Conservation (phyloP, 2,329 filamentous ascomycete genomes). For the Xylariales sp. region DNA sequence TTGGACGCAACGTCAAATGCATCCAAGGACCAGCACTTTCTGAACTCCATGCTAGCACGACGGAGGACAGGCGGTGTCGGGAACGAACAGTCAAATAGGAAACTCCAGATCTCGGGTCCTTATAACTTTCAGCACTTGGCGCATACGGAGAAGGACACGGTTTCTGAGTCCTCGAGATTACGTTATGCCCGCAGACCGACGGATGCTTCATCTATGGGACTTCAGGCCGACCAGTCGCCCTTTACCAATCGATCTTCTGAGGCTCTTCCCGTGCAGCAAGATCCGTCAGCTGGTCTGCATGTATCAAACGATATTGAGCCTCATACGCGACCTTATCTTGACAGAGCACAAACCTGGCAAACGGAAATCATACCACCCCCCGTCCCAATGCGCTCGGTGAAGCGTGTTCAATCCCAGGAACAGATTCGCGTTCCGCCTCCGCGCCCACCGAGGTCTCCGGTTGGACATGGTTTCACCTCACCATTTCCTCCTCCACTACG, state of each 20-base stretch:
- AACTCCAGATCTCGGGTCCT: constrained; percentile 54
- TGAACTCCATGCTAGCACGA: constrained; percentile 48
- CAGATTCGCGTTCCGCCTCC: constrained; percentile 43
- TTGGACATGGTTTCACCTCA: constrained; percentile 30
- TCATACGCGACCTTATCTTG: background rate
- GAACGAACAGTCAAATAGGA: constrained; percentile 29
- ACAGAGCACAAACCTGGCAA: constrained; percentile 10
- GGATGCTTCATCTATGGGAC: constrained; percentile 31
- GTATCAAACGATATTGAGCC: constrained; percentile 11
- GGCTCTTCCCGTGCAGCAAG: constrained; percentile 25
- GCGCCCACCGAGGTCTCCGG: constrained; percentile 46
- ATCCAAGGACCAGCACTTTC: constrained; percentile 38
- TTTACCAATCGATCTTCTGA: constrained; percentile 46
- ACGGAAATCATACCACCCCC: constrained; percentile 24
- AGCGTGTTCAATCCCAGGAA: constrained; percentile 44
- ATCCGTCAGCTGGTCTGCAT: constrained; percentile 17
- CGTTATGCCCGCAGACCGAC: constrained; percentile 32
- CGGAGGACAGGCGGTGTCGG: constrained; percentile 37
- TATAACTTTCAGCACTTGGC: constrained; percentile 65
- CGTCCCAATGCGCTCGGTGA: constrained; percentile 32
- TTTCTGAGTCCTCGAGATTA: constrained; percentile 40
- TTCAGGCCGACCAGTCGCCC: constrained; percentile 36
- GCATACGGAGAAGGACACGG: constrained; percentile 49
- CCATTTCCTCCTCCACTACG: constrained; percentile 46
- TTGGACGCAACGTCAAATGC: constrained; percentile 27